Conservation (phyloP, 805 yeast species). For the Candida namnaoensis region DNA sequence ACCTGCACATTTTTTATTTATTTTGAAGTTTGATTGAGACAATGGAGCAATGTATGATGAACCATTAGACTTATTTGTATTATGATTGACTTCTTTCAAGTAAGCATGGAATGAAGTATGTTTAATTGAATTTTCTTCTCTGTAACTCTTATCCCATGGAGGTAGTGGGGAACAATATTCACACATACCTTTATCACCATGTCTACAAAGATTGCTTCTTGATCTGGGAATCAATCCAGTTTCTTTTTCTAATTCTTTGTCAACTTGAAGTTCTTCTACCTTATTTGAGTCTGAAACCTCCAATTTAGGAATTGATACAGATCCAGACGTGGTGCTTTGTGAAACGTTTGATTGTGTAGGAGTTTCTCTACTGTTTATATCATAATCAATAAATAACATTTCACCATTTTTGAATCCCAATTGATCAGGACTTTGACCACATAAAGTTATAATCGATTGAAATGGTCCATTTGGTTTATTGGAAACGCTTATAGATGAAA, state of each 20-base stretch:
- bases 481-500: constrained; percentile 17
- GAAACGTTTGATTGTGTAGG: neutral
- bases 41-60: constrained; percentile 78
- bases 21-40: constrained; percentile 59
- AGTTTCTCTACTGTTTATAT: neutral
- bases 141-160: constrained; percentile 84
- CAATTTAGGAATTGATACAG: constrained; percentile 5
- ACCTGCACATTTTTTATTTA: constrained; percentile 54
- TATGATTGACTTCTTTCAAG: constrained; percentile 61
- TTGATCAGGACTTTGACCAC: constrained; percentile 22
- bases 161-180: constrained; percentile 94
- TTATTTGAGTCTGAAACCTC: constrained; percentile 9
- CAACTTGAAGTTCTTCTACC: constrained; percentile 55
- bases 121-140: constrained; percentile 68
- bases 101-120: constrained; percentile 85
- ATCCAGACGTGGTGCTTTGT: constrained; percentile 5
- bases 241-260: constrained; percentile 51
- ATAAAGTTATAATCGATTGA: constrained; percentile 13
- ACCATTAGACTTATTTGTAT: constrained; percentile 43
- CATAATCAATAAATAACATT: constrained; percentile 29
- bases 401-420: constrained; percentile 41
- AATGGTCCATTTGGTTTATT: constrained; percentile 17
- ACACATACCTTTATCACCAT: constrained; percentile 94
- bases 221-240: constrained; percentile 68
- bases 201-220: constrained; percentile 63